phyloP scores from a whole-genome alignment of 2,329 filamentous ascomycete genomes.

The Trichoderma semiorbis region DNA sequence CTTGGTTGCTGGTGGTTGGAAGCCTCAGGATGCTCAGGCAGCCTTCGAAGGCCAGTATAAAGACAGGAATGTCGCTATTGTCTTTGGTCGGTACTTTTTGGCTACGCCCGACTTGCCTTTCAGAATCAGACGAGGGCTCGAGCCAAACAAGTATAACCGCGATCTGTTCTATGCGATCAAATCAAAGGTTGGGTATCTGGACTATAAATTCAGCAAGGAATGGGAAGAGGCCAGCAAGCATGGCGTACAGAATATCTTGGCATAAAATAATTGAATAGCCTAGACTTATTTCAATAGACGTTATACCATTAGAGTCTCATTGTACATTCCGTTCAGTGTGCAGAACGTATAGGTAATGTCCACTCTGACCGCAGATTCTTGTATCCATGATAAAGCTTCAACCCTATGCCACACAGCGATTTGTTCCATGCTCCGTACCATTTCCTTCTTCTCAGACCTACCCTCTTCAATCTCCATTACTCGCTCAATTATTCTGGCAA shows the following conservation, averaged over 20 bases:
- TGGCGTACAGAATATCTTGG: neutral
- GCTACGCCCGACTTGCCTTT: neutral
- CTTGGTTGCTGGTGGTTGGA: neutral
- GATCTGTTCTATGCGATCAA: neutral
- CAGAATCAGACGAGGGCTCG: neutral
- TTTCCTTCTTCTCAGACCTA: neutral
- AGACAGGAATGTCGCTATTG: neutral
- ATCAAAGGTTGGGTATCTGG: neutral
- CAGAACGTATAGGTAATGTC: neutral
- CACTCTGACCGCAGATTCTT: neutral
- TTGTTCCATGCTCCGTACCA: neutral
- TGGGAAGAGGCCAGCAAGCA: neutral
- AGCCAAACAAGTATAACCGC: neutral
- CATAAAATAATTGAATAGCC: neutral
- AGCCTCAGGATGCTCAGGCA: neutral
- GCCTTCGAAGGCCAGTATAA: neutral
- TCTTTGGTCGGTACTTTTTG: neutral
- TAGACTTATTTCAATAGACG: neutral
- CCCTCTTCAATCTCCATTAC: neutral
- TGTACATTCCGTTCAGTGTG: neutral
- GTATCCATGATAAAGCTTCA: neutral
- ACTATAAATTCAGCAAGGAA: neutral
- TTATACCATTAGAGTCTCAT: neutral
- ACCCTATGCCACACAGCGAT: neutral
- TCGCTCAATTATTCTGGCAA: neutral